Percentiles rank a stretch among this genome's conserved stretches.
phyloP scores from a whole-genome alignment of 2,329 filamentous ascomycete species.

The Pleurostoma richardsiae region DNA sequence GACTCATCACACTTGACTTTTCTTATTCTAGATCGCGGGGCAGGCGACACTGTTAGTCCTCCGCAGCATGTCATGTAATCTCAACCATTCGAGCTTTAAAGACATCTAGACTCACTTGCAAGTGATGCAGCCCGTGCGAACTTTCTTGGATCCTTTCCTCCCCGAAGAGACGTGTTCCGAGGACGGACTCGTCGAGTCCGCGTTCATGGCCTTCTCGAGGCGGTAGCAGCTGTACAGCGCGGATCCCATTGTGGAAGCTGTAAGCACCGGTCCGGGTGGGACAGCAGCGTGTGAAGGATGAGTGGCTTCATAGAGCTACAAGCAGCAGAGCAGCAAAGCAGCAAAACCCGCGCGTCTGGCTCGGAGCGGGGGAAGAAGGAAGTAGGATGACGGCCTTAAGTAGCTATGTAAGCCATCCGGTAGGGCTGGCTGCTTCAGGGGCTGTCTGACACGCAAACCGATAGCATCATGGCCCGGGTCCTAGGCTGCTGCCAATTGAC shows the following conservation, averaged over 20 bases:
- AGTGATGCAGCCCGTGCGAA: slow-evolving; percentile 10
- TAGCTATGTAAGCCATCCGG: background rate
- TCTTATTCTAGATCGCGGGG: slow-evolving; percentile 15
- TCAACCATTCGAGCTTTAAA: background rate
- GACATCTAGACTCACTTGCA: slow-evolving; percentile 7
- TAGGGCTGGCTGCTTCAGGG: too few species aligned
- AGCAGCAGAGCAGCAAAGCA: too few species aligned
- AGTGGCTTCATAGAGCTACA: too few species aligned
- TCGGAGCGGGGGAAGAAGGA: background rate
- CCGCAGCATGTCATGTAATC: background rate
- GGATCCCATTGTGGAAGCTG: background rate
- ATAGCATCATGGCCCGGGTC: too few species aligned
- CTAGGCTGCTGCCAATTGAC: too few species aligned
- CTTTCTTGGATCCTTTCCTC: slow-evolving; percentile 11
- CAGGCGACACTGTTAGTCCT: too few species aligned
- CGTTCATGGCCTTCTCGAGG: slow-evolving; percentile 7
- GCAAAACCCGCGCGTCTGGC: background rate
- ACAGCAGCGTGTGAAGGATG: too few species aligned
- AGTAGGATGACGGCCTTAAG: background rate
- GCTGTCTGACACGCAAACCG: too few species aligned
- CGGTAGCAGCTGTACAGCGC: slow-evolving; percentile 8
- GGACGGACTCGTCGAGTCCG: slow-evolving; percentile 6
- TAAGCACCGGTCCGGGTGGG: background rate
- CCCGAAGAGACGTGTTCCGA: slow-evolving; percentile 4
- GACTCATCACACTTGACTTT: slow-evolving; percentile 24